Base-by-base conservation (phyloP, 371 early-diverging fungal species). In the Mucor mucedo region DNA sequence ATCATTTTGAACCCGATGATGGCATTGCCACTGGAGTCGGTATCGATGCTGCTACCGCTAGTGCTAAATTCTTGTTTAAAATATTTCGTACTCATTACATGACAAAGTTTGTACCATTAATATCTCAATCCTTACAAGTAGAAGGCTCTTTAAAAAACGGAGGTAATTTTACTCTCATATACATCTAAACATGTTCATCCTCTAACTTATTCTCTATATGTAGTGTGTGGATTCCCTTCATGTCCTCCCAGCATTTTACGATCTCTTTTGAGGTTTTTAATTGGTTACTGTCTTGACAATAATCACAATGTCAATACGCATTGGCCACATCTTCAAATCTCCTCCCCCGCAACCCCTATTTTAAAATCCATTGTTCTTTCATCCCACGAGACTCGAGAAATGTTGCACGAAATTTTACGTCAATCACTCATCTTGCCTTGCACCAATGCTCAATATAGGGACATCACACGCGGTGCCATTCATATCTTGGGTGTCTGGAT, bases 171-270 rank as follows among this genome's bases (percentile, higher is more conserved):
- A 4, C 14, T 28, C 14, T 47, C 4, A 58, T 38, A 58, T 35
- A 38, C 21, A 47, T 13, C 14, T 58, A 40, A 35, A 29, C 0
- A 52, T 38, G 29, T 40, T 7, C 30, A 9, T 8, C 10, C 21
- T 29, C 30, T 11, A 29, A 14, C 28, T 1, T 38, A 3, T 21
- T 47, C 21, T 44, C 29, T 13, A 2, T 14, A 27, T 41, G 5
- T 55, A 76, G 75, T 65, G 1, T 70, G 69, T 71, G 92, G 91
- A 13, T 92, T 91, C 62, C 73, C 83, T 11, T 65, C 72, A 0
- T 94, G 95, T 65, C 93, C 95, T 5, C 87, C 91, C 2, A 83
- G 84, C 14, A 82, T 93, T 5, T 78, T 94, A 4, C 83, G 88
- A 27, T 73, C 84, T 0, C 69, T 93, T 8, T 71, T 92, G 8